Evolutionary conservation across 208 protist species (phyloP), one percentile per base, ranked within the genome.

Genomic region (Naegleria lovaniensis): DNA sequence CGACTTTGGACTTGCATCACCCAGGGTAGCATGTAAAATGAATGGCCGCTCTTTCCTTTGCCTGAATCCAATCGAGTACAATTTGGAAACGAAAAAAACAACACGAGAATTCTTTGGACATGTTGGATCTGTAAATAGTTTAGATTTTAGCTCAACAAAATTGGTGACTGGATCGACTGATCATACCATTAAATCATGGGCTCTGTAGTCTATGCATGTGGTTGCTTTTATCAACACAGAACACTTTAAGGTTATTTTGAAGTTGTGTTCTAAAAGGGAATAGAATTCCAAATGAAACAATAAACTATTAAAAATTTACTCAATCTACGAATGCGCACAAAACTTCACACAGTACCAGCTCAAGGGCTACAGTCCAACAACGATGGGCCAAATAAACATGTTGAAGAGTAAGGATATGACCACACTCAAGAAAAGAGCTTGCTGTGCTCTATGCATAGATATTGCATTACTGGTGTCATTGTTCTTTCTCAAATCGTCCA

Each of bases 181-280:
- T n/a, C 19, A 67, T 5, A 67, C 85, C 13, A 67, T 89, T 5
- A 89, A 67, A 89, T 13, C 41, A 75, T 89, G 85, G 85, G 36
- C 13, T 3, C 55, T 67, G 55, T 67, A 67, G 22, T 29, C 0
- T n/a, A n/a, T n/a, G 22, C 13, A 22, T 2, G 55, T 15, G 22
- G 22, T 67, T 67, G 11, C 22, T n/a, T n/a, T n/a, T n/a, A n/a
- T n/a, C n/a, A n/a, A n/a, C n/a, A n/a, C 43, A 48, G 43, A 48
- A 48, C 43, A 48, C 43, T 7, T 48, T 48, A 48, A 48, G 43
- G 43, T 48, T 48, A 48, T 48, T 48, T 48, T 48, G 43, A 48
- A 48, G 43, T 48, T n/a, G 43, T 48, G 43, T 48, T 48, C 43
- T 48, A 48, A 48, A n/a, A 7, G 43, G 43, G 43, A 48, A 48